A percentile compares a stretch with the other conserved stretches of the same genome.
Conservation (phyloP, 108 stramenopile genomes). For the Cyclotella cryptica region DNA sequence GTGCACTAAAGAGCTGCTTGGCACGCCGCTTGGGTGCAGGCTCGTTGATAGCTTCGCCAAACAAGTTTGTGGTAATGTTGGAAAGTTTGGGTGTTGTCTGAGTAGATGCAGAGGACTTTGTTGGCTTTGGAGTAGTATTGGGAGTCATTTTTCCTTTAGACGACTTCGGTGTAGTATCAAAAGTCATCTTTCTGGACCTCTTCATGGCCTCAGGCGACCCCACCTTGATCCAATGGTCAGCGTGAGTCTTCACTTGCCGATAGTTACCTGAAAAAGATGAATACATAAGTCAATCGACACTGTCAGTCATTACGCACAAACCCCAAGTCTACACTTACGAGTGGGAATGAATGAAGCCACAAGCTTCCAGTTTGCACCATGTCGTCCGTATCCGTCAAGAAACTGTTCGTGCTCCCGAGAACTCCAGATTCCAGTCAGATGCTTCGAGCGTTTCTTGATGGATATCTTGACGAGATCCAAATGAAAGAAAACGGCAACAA, state of each 20-base stretch:
- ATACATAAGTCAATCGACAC: not conserved
- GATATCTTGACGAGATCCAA: not conserved
- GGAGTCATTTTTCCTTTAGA: not conserved
- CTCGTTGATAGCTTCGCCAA: too few relatives aligned
- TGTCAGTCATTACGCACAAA: too few relatives aligned
- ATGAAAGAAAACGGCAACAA: not conserved
- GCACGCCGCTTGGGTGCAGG: too few relatives aligned
- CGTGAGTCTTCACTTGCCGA: slow-evolving; percentile 49
- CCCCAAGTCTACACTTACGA: slow-evolving; percentile 5
- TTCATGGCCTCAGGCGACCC: slow-evolving; percentile 41
- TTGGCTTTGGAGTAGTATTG: too few relatives aligned
- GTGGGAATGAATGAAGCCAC: slow-evolving; percentile 40
- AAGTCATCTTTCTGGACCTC: slow-evolving; percentile 3
- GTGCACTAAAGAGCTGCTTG: too few relatives aligned
- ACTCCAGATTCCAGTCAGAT: slow-evolving; percentile 39
- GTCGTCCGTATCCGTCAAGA: slow-evolving; percentile 26
- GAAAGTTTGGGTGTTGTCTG: too few relatives aligned
- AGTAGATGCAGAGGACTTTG: too few relatives aligned
- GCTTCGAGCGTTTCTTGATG: not conserved
- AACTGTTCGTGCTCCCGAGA: slow-evolving; percentile 46
- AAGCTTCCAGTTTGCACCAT: slow-evolving; percentile 34
- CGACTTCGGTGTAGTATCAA: not conserved
- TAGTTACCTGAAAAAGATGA: slow-evolving; percentile 8
- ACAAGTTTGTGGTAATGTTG: too few relatives aligned
- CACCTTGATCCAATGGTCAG: slow-evolving; percentile 42